Evolutionary conservation across 1,284 basidiomycete species (phyloP), one percentile per base, ranked within the genome.

Genomic region (Sutorius eximius): DNA sequence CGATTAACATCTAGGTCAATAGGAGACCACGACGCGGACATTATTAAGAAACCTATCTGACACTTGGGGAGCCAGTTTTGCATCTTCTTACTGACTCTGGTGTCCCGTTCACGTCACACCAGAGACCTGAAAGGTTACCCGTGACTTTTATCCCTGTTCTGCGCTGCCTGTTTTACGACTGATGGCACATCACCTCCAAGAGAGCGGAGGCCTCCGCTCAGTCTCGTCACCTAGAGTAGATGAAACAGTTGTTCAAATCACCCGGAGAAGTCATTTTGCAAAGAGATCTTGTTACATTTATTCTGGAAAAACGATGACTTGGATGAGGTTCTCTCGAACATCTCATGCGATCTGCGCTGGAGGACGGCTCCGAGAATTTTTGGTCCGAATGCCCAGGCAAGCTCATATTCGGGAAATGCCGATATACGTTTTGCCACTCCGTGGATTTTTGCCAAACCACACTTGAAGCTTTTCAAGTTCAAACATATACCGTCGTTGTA

Each of bases 371-470:
- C 36, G 36, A 12, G 7, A 9, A 18, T 3, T 4, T 22, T 24
- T 41, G 37, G 18, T 38, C 38, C 3, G 18, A 27, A 42, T 16
- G 15, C 12, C 24, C 16, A 41, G 56, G 59, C 44, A 45, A 61
- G 20, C n/a, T 16, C 36, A 30, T 4, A 3, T 27, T 50, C 62
- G 62, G 65, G 44, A 36, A 59, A 53, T 61, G 29, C 62, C 62
- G 62, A 20, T 16, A 10, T 36, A 15, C 5, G 20, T 40, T 10
- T 43, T 33, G 32, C 55, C 40, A 24, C 56, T 45, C 43, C 11
- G 9, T 29, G 9, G 16, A 38, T 51, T 58, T 53, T 46, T 12
- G 3, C 30, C 44, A 29, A 5, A 29, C 27, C 20, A 36, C 36
- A 34, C 42, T 46, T 40, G 8, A 32, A n/a, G 10, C 40, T 7